phyloP scores from a whole-genome alignment of 192 early-diverging fungal genomes.

The Entophlyctis luteolus region DNA sequence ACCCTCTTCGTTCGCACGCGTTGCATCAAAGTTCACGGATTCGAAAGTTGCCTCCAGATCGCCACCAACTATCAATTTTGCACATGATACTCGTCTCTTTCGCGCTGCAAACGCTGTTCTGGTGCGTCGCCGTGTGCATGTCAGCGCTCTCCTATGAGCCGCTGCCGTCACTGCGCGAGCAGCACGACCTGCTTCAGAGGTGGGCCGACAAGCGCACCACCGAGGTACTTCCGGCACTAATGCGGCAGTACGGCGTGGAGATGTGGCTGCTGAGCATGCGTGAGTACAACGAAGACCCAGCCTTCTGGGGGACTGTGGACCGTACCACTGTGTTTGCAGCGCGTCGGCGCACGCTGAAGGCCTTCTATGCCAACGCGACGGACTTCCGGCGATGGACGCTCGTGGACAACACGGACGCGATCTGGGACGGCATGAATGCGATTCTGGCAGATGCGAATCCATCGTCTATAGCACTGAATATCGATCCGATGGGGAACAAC shows the following conservation, averaged over 20 bases:
- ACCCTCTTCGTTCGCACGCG: too few species aligned
- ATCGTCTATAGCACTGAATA: constrained; percentile 5
- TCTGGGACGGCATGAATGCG: background rate
- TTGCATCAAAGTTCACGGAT: too few species aligned
- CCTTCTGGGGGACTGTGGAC: constrained; percentile 8
- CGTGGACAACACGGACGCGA: constrained; percentile 12
- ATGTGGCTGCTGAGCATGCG: constrained; percentile 18
- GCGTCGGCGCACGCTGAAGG: constrained; percentile 5
- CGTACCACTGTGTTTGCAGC: constrained; percentile 15
- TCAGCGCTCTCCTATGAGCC: too few species aligned
- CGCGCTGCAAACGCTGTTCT: too few species aligned
- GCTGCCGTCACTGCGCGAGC: constrained; percentile 2
- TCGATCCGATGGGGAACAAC: constrained; percentile 10
- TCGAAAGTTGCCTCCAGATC: too few species aligned
- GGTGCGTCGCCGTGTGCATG: too few species aligned
- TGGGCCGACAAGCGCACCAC: background rate
- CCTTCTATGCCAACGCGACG: background rate
- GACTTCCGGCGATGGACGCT: background rate
- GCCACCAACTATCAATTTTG: too few species aligned
- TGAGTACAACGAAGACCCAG: constrained; percentile 24
- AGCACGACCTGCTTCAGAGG: background rate
- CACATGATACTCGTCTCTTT: too few species aligned
- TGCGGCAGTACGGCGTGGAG: background rate
- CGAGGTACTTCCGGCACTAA: background rate
- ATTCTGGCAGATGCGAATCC: constrained; percentile 10